Conservation (phyloP, 257 asterid genomes). For the Gentiana straminea region DNA sequence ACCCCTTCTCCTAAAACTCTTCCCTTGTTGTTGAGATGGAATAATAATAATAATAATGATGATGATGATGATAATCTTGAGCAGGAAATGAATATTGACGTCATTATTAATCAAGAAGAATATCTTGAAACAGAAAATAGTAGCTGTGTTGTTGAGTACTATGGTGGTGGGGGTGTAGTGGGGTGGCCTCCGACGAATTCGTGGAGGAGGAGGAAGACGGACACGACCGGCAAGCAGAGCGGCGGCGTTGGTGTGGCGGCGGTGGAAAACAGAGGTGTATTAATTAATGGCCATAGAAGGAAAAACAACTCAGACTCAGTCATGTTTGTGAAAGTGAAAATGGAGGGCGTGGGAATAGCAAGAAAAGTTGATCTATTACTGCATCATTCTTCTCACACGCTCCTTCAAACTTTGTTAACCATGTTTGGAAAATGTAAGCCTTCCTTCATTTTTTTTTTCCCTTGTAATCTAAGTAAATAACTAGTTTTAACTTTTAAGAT, state of each 20-base stretch:
- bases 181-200: constrained; percentile 69
- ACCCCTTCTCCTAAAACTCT: constrained; percentile 19
- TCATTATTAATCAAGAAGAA: constrained; percentile 5
- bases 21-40: constrained; percentile 33
- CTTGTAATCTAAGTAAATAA: no score
- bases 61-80: constrained; percentile 9
- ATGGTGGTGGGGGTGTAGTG: constrained; percentile 17
- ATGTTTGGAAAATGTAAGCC: constrained; percentile 46
- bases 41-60: constrained; percentile 10
- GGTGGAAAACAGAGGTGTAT: constrained; percentile 30
- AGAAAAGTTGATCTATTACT: constrained; percentile 44
- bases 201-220: constrained; percentile 26
- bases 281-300: constrained; percentile 8
- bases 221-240: constrained; percentile 15
- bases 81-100: constrained; percentile 2
- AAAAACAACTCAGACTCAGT: constrained; percentile 6
- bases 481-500: no score
- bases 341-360: constrained; percentile 66
- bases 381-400: constrained; percentile 28
- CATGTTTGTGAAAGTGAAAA: constrained; percentile 52
- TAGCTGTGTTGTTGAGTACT: constrained; percentile 11
- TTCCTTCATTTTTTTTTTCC: no score
- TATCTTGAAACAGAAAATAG: neutral
- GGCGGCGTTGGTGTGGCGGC: constrained; percentile 19
- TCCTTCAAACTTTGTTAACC: constrained; percentile 27